Evolutionary conservation across 805 yeast species (phyloP), one percentile per base, ranked within the genome.

Genomic region (Barnettozyma salicaria): DNA sequence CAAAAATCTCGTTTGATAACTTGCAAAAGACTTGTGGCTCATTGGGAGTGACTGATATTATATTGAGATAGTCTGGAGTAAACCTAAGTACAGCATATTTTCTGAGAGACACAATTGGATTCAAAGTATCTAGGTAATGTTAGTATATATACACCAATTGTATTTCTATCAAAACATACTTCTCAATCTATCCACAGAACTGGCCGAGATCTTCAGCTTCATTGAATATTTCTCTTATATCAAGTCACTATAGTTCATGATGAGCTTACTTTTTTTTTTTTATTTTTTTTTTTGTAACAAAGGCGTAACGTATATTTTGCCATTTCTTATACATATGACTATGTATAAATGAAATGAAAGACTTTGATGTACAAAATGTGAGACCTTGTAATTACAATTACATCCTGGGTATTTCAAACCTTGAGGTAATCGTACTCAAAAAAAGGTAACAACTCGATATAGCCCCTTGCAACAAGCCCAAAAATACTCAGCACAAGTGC

Each of bases 21-120:
- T 72, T 74, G 45, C 81, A 70, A 86, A 87, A 81, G 3, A 77
- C 73, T 43, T 78, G 85, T 3, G 87, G 85, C 40, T 78, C 81
- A 30, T 68, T 63, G 19, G 67, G 46, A 7, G 72, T 64, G 2
- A 71, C 65, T 45, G 78, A 74, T 5, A 79, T 70, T 11, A 78
- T 65, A 26, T 64, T 53, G 28, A 81, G 56, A 39, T 65, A 65
- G 1, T 61, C 54, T 4, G 69, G 73, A 1, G 76, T 68, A 58
- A 81, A 76, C 35, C 76, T 60, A 18, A 81, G 60, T 1, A 77
- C 70, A 30, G 82, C 76, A 40, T 65, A 62, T 50, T 74, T 76
- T 25, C 85, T 60, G 18, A 80, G 54, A 2, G 64, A 60, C 7
- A 72, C 60, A n/a, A 76, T 64, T n/a, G 74, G 65, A 11, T 67